These are phyloP conservation scores for Neotropicomus parvogracilis DNA, from an alignment of 1,284 basidiomycete species.

Conservation along the genomic window DNA sequence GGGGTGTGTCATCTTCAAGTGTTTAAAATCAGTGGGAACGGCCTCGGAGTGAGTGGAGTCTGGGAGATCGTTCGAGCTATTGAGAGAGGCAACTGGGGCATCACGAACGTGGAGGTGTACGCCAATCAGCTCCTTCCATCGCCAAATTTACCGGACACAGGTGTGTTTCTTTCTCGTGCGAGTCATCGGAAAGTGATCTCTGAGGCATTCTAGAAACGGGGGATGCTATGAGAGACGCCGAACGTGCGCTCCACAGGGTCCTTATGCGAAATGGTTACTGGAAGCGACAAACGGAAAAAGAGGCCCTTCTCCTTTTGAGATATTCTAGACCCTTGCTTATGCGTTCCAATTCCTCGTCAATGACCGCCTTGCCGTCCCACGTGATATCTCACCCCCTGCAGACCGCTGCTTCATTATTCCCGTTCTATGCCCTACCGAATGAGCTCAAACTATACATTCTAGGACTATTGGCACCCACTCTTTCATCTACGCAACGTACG, in stretches of 20 bases:
- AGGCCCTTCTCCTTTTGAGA: conserved; percentile 51
- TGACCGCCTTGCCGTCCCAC: conserved; percentile 4
- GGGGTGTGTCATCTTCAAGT: conserved; percentile 44
- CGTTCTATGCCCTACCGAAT: conserved; percentile 48
- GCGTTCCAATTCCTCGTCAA: conserved; percentile 19
- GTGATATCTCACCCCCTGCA: conserved; percentile 20
- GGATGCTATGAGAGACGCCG: conserved; percentile 37
- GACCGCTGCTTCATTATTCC: conserved; percentile 27
- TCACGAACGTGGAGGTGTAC: conserved; percentile 50
- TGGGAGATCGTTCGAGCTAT: conserved; percentile 45
- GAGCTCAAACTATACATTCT: conserved; percentile 61
- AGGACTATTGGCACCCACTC: conserved; percentile 52
- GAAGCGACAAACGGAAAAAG: conserved; percentile 43
- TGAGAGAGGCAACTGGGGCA: conserved; percentile 45
- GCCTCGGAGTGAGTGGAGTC: conserved; percentile 45
- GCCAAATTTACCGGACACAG: conserved; percentile 3
- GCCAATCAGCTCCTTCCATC: conserved; percentile 40
- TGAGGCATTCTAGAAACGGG: conserved; percentile 18
- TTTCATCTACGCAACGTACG: conserved; percentile 54
- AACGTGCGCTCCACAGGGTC: conserved; percentile 38
- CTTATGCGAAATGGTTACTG: conserved; percentile 49
- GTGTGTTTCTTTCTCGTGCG: conserved; percentile 7
- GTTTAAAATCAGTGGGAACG: conserved; percentile 57
- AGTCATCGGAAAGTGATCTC: neutral
- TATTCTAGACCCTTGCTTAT: conserved; percentile 52